phyloP scores from a whole-genome alignment of 768 basidiomycete species.

The Mycena rebaudengoi region DNA sequence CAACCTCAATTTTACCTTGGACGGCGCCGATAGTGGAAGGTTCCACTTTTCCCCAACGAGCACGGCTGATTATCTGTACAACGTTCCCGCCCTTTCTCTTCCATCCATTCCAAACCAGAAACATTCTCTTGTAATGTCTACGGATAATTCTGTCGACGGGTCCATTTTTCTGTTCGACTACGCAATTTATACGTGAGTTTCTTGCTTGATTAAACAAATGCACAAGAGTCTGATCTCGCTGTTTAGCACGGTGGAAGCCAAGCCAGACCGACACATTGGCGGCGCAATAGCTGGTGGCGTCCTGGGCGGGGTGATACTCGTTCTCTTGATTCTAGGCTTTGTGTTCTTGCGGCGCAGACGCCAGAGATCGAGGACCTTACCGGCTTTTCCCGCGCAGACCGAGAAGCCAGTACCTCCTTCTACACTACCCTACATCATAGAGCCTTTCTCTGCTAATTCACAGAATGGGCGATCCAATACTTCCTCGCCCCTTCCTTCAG shows the following conservation, averaged over 20 bases:
- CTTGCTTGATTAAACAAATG: not conserved
- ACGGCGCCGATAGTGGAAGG: not conserved
- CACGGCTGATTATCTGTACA: slow-evolving; percentile 13
- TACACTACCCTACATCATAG: not conserved
- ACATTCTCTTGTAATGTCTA: slow-evolving; percentile 13
- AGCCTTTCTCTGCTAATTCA: too few species aligned
- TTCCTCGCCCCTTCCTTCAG: not conserved
- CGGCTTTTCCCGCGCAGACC: not conserved
- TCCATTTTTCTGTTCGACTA: slow-evolving; percentile 25
- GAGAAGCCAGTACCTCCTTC: not conserved
- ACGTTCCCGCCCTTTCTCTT: slow-evolving; percentile 16
- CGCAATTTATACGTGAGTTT: slow-evolving; percentile 24
- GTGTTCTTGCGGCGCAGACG: not conserved
- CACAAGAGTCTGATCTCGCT: not conserved
- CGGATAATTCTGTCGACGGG: slow-evolving; percentile 10
- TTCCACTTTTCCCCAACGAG: not conserved
- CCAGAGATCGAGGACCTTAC: not conserved
- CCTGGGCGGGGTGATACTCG: slow-evolving; percentile 3
- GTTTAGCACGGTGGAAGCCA: not conserved
- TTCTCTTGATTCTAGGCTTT: not conserved
- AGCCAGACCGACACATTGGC: not conserved
- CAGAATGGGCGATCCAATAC: too few species aligned
- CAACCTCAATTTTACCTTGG: slow-evolving; percentile 17
- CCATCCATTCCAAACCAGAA: slow-evolving; percentile 2
- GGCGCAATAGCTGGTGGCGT: slow-evolving; percentile 6